These are phyloP conservation scores for Aphanomyces cochlioides DNA, from an alignment of 352 stramenopile genomes.

Conservation along the genomic window DNA sequence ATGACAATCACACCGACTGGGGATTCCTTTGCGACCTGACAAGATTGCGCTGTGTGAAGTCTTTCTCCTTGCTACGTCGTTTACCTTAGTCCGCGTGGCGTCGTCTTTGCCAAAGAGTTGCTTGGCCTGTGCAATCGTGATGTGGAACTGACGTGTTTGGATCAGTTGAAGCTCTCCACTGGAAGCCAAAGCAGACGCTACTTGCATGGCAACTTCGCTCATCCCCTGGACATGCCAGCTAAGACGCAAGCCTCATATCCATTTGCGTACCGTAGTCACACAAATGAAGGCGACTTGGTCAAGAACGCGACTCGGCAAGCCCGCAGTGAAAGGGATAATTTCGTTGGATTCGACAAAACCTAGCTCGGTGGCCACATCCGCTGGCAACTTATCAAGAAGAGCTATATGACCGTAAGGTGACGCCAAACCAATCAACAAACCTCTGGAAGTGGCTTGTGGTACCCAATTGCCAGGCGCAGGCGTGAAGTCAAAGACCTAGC, in stretches of 20 bases:
- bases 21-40: background rate
- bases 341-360: conserved; percentile 10
- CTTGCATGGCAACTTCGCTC: conserved; percentile 3
- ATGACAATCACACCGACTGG: conserved; percentile 13
- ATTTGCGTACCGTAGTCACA: conserved; percentile 18
- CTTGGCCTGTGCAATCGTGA: conserved; percentile 7
- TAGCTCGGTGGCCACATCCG: conserved; percentile 12
- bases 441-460: too few relatives aligned
- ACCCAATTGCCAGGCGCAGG: conserved; percentile 1
- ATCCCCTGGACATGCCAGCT: conserved; percentile 11
- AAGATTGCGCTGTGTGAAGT: background rate
- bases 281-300: conserved; percentile 25
- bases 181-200: background rate
- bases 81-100: conserved; percentile 20
- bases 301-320: conserved; percentile 2
- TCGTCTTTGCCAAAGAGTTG: conserved; percentile 16
- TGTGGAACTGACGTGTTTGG: conserved; percentile 26
- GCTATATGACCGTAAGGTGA: too few relatives aligned
- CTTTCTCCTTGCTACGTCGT: background rate
- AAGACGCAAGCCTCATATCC: too few relatives aligned
- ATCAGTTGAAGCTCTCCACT: background rate
- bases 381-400: conserved; percentile 9
- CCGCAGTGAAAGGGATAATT: conserved; percentile 9
- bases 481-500: conserved; percentile 28
- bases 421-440: too few relatives aligned